phyloP scores from a whole-genome alignment of 805 yeast genomes.

The Candida coleopterorum region DNA sequence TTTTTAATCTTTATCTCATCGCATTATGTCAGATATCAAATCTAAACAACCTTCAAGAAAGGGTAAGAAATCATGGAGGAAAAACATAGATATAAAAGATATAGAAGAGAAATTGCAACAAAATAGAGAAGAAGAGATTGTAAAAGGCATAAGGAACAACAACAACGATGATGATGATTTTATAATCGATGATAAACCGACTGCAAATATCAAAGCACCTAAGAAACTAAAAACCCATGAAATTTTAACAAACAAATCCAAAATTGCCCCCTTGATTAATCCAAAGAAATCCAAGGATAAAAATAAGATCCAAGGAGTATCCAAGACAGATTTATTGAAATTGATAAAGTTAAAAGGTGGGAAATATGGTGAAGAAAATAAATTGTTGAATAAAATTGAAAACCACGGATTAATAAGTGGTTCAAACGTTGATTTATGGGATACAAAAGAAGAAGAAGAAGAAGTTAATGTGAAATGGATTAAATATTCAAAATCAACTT shows the following conservation, averaged over 20 bases:
- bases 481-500: slow-evolving; percentile 13
- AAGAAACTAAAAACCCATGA: slow-evolving; percentile 56
- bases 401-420: slow-evolving; percentile 56
- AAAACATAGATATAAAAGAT: slow-evolving; percentile 83
- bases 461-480: slow-evolving; percentile 12
- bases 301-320: slow-evolving; percentile 52
- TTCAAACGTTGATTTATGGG: slow-evolving; percentile 64
- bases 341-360: slow-evolving; percentile 73
- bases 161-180: slow-evolving; percentile 59
- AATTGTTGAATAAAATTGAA: slow-evolving; percentile 34
- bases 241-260: slow-evolving; percentile 68
- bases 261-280: slow-evolving; percentile 56
- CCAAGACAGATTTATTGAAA: slow-evolving; percentile 56
- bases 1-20: not conserved
- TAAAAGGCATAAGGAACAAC: slow-evolving; percentile 40
- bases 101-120: slow-evolving; percentile 68
- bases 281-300: slow-evolving; percentile 5
- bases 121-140: slow-evolving; percentile 55
- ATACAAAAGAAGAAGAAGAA: slow-evolving; percentile 18
- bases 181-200: slow-evolving; percentile 52
- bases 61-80: slow-evolving; percentile 91
- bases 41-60: slow-evolving; percentile 71
- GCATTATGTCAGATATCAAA: not conserved
- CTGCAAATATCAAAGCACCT: slow-evolving; percentile 30
- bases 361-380: slow-evolving; percentile 11